These are phyloP conservation scores for Fragilariopsis cylindrus DNA, from an alignment of 108 stramenopile species.

Conservation along the genomic window DNA sequence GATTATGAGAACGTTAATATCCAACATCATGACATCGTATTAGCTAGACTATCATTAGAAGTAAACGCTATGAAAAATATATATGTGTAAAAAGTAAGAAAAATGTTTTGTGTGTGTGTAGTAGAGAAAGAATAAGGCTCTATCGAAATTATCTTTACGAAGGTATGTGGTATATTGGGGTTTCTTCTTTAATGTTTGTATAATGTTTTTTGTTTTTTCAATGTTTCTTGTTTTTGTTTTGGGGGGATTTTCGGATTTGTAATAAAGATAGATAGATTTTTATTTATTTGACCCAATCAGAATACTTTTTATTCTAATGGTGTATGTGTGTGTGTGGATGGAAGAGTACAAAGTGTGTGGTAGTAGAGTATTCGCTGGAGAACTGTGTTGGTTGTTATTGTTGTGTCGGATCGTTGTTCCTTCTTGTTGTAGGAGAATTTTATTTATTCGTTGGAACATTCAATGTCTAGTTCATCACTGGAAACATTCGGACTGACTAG, in stretches of 20 bases:
- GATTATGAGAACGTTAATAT: too few species aligned
- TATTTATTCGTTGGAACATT: conserved; percentile 10
- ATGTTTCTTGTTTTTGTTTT: conserved; percentile 12
- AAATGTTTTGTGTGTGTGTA: neutral
- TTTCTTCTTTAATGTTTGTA: neutral
- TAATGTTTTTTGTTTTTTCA: conserved; percentile 8
- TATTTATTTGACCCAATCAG: too few species aligned
- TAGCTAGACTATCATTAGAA: too few species aligned
- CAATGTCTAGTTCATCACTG: conserved; percentile 39
- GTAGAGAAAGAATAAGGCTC: conserved; percentile 11
- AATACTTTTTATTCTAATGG: neutral
- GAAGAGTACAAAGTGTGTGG: conserved; percentile 2
- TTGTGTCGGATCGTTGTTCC: too few species aligned
- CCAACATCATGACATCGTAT: too few species aligned
- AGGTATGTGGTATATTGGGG: neutral
- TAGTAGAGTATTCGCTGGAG: neutral
- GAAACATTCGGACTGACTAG: conserved; percentile 48
- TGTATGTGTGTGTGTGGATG: neutral
- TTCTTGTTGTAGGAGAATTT: neutral
- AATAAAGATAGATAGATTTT: neutral
- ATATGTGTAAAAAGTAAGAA: too few species aligned
- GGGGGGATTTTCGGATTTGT: neutral
- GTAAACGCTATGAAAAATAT: too few species aligned
- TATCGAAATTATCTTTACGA: neutral
- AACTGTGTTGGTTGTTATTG: too few species aligned